phyloP scores from a whole-genome alignment of 805 yeast species.

The Pichia exigua region DNA sequence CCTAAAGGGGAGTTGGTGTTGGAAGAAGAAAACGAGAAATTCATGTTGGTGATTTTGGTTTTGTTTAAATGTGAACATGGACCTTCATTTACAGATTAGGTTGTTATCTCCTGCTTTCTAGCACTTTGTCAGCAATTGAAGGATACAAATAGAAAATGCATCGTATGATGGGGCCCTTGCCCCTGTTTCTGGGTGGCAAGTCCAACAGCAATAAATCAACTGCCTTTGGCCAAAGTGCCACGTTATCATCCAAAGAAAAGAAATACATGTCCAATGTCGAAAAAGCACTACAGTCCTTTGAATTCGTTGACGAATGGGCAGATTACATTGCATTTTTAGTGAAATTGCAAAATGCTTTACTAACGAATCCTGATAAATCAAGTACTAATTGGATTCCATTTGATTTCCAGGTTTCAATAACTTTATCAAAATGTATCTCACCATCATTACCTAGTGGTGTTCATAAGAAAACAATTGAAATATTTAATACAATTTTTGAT shows the following conservation, averaged over 20 bases:
- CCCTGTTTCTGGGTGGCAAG: slow-evolving; percentile 9
- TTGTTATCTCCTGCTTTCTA: background rate
- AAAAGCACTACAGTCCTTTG: slow-evolving; percentile 67
- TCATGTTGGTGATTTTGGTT: background rate
- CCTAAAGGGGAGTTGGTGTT: background rate
- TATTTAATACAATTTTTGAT: slow-evolving; percentile 64
- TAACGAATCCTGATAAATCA: slow-evolving; percentile 35
- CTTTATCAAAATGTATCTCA: slow-evolving; percentile 71
- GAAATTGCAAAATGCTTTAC: slow-evolving; percentile 66
- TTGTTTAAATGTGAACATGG: background rate
- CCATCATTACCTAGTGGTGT: slow-evolving; percentile 91
- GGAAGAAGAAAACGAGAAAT: background rate
- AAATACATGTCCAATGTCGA: slow-evolving; percentile 63
- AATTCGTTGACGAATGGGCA: slow-evolving; percentile 92
- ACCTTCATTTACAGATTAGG: background rate
- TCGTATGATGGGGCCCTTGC: slow-evolving; percentile 15
- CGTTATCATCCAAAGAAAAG: slow-evolving; percentile 54
- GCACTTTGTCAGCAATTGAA: background rate
- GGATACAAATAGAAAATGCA: slow-evolving; percentile 3
- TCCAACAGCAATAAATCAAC: slow-evolving; percentile 6
- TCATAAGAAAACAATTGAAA: slow-evolving; percentile 77
- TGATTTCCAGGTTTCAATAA: slow-evolving; percentile 56
- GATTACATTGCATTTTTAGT: slow-evolving; percentile 89
- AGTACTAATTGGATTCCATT: slow-evolving; percentile 55
- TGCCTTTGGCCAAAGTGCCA: slow-evolving; percentile 8